These are phyloP conservation scores for Hyaloscypha finlandica DNA, from an alignment of 495 filamentous ascomycete species.

Conservation along the genomic window DNA sequence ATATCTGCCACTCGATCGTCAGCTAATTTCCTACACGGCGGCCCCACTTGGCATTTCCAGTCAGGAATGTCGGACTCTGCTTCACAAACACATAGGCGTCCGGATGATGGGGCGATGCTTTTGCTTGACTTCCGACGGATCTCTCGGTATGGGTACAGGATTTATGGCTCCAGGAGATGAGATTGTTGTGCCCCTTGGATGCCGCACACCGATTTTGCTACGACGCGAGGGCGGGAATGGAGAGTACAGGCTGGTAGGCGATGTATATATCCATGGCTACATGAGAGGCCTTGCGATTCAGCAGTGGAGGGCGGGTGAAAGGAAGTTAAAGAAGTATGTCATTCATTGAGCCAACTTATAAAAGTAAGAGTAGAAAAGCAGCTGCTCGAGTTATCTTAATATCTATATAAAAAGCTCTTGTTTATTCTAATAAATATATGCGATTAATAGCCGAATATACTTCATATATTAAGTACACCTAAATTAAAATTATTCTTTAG, in stretches of 20 bases:
- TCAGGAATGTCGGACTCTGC: not conserved
- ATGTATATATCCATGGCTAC: conserved; percentile 35
- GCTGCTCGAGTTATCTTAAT: too few relatives aligned
- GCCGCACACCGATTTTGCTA: conserved; percentile 34
- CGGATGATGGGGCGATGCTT: conserved; percentile 2
- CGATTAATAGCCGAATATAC: too few relatives aligned
- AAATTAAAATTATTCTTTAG: too few relatives aligned
- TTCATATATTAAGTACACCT: too few relatives aligned
- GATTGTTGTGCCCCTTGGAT: conserved; percentile 36
- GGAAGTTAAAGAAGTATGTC: conserved; percentile 12
- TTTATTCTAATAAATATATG: too few relatives aligned
- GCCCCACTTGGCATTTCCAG: not conserved
- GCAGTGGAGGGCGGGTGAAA: conserved; percentile 14
- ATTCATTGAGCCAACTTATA: too few relatives aligned
- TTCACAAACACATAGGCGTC: not conserved
- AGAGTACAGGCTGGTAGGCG: conserved; percentile 33
- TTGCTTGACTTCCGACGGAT: not conserved
- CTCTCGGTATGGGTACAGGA: conserved; percentile 33
- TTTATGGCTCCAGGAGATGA: conserved; percentile 31
- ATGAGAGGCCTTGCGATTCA: conserved; percentile 32
- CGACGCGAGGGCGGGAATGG: conserved; percentile 21
- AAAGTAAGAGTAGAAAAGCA: too few relatives aligned
- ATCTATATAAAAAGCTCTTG: too few relatives aligned
- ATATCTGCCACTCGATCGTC: conserved; percentile 25
- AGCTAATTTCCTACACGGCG: conserved; percentile 22